A percentile compares a stretch with the other conserved stretches of the same genome.
Conservation (phyloP, 2,329 filamentous ascomycete genomes). For the Knoxdaviesia capensis region DNA sequence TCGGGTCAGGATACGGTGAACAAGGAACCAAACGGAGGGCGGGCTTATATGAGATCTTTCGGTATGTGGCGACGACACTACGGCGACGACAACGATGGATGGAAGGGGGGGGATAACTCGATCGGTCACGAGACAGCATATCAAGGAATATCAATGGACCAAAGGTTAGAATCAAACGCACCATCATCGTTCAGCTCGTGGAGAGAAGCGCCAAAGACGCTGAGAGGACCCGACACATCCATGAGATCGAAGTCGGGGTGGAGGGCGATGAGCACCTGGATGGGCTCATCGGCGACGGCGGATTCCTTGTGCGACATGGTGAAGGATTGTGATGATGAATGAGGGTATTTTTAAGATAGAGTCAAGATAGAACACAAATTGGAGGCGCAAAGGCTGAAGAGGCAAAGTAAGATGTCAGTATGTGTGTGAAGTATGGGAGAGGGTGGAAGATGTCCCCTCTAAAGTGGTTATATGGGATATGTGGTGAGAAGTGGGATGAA, state of each 20-base stretch:
- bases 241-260: constrained; percentile 38
- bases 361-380: too few species aligned
- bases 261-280: constrained; percentile 39
- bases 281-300: constrained; percentile 36
- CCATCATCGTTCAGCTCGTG: constrained; percentile 32
- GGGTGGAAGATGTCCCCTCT: too few species aligned
- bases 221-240: constrained; percentile 34
- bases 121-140: neutral
- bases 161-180: constrained; percentile 14
- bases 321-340: constrained; percentile 2
- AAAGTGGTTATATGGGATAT: too few species aligned
- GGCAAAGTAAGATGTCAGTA: too few species aligned
- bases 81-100: too few species aligned
- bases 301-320: constrained; percentile 27
- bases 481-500: too few species aligned
- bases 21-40: too few species aligned
- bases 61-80: too few species aligned
- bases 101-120: neutral
- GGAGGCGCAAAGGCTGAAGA: too few species aligned
- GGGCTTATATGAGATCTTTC: too few species aligned
- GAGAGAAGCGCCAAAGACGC: constrained; percentile 28
- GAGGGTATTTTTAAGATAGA: neutral
- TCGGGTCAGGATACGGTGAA: neutral
- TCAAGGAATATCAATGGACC: neutral
- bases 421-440: too few species aligned